phyloP scores from a whole-genome alignment of 2,329 filamentous ascomycete genomes.

The Penicillium sp. region DNA sequence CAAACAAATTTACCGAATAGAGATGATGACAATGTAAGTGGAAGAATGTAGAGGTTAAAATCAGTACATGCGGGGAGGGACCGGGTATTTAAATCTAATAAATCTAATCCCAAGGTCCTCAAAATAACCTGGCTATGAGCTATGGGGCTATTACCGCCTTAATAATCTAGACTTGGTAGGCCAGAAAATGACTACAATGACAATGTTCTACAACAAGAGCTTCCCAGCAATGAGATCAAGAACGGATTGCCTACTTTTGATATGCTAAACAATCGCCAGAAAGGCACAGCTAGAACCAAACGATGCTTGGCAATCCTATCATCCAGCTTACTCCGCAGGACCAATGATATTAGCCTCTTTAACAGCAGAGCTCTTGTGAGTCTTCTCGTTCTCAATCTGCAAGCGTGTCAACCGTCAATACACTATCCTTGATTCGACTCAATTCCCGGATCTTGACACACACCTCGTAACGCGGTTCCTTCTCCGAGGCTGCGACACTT shows the following conservation, averaged over 20 bases:
- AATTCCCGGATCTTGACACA: conserved; percentile 7
- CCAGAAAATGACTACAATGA: background rate
- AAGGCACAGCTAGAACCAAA: background rate
- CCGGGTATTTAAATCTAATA: background rate
- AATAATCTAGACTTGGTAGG: background rate
- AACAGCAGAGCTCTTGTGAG: conserved; percentile 28
- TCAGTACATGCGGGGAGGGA: background rate
- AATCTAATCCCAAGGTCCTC: background rate
- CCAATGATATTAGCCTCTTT: conserved; percentile 34
- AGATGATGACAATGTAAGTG: background rate
- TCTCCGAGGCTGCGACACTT: conserved; percentile 36
- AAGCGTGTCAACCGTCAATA: background rate
- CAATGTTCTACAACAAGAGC: background rate
- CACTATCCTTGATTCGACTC: background rate
- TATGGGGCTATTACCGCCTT: background rate
- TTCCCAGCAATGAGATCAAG: background rate
- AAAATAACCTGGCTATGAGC: background rate
- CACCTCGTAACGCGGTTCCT: conserved; percentile 43
- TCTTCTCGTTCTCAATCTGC: conserved; percentile 30
- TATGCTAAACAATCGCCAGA: background rate
- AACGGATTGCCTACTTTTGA: background rate
- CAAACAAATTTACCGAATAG: background rate
- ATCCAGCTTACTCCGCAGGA: conserved; percentile 20
- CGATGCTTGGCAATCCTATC: background rate
- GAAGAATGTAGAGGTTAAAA: background rate